Evolutionary conservation across 1,284 basidiomycete genomes (phyloP).

Genomic region (Marasmius fiardii): DNA sequence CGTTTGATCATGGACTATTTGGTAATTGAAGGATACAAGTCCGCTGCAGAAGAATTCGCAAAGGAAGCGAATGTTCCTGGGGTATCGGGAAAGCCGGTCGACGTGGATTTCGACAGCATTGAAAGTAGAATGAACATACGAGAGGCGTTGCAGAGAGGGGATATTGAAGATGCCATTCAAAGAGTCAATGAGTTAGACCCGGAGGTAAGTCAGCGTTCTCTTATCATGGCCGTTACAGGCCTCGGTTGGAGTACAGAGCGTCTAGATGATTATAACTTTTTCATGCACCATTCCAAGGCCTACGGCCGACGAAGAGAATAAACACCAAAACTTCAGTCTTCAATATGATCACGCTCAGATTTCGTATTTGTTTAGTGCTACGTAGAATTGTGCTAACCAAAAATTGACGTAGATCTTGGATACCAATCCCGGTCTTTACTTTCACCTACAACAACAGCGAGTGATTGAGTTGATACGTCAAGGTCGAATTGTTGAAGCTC

Average conservation of each 20-base stretch:
- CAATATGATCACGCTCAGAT: conserved; percentile 64
- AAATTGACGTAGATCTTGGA: conserved; percentile 78
- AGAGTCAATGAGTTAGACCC: conserved; percentile 95
- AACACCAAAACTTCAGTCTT: conserved; percentile 89
- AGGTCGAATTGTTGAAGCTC: conserved; percentile 75
- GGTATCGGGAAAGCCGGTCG: conserved; percentile 13
- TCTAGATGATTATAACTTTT: conserved; percentile 77
- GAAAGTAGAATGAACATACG: conserved; percentile 93
- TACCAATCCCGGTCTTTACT: conserved; percentile 86
- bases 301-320: conserved; percentile 72
- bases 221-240: conserved; percentile 8
- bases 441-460: conserved; percentile 91
- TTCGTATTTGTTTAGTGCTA: conserved; percentile 13
- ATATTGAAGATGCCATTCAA: conserved; percentile 92
- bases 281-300: conserved; percentile 99
- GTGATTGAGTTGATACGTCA: conserved; percentile 93
- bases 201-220: conserved; percentile 67
- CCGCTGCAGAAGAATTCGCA: conserved; percentile 92
- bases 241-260: conserved; percentile 17
- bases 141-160: conserved; percentile 89
- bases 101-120: conserved; percentile 88
- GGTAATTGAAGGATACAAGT: conserved; percentile 95
- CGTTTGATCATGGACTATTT: conserved; percentile 98
- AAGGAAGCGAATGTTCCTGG: conserved; percentile 79
- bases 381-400: conserved; percentile 15